phyloP scores from a whole-genome alignment of 2,329 filamentous ascomycete genomes.

The Cryphonectria japonica region DNA sequence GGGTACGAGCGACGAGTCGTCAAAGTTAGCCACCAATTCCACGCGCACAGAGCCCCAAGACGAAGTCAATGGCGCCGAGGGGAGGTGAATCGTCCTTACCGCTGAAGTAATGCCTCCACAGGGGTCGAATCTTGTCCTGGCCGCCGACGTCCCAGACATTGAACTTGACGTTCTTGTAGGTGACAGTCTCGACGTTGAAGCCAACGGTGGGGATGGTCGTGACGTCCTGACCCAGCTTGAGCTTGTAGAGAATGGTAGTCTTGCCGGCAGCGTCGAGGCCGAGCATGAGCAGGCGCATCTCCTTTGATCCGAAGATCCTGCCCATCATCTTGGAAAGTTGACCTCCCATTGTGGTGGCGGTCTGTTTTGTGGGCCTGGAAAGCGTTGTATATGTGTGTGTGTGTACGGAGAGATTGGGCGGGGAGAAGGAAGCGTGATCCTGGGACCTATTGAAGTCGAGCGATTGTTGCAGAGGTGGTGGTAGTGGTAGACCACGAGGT shows the following conservation, averaged over 20 bases:
- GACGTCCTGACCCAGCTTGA: constrained; percentile 97
- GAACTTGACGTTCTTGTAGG: constrained; percentile 99
- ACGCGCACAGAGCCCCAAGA: neutral
- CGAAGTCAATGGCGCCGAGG: neutral
- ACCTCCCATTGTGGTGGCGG: constrained; percentile 74
- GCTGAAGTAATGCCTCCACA: constrained; percentile 97
- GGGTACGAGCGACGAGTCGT: neutral
- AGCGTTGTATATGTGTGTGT: constrained; percentile 6
- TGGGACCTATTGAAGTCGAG: neutral
- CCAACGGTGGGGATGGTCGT: constrained; percentile 98
- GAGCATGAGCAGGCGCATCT: constrained; percentile 98
- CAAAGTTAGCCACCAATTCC: constrained; percentile 16
- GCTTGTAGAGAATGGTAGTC: constrained; percentile 98
- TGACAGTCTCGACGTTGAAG: constrained; percentile 99
- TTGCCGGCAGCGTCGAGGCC: constrained; percentile 98
- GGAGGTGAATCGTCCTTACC: constrained; percentile 50
- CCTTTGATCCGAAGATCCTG: constrained; percentile 98
- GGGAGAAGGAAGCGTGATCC: neutral
- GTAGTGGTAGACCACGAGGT: neutral
- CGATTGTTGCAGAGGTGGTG: neutral
- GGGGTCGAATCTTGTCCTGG: constrained; percentile 96
- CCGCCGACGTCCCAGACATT: constrained; percentile 99
- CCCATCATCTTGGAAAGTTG: constrained; percentile 95
- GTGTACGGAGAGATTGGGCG: neutral
- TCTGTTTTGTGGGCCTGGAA: constrained; percentile 14